Conservation (phyloP, 2,329 filamentous ascomycete genomes). For the Cladosporium sp. region DNA sequence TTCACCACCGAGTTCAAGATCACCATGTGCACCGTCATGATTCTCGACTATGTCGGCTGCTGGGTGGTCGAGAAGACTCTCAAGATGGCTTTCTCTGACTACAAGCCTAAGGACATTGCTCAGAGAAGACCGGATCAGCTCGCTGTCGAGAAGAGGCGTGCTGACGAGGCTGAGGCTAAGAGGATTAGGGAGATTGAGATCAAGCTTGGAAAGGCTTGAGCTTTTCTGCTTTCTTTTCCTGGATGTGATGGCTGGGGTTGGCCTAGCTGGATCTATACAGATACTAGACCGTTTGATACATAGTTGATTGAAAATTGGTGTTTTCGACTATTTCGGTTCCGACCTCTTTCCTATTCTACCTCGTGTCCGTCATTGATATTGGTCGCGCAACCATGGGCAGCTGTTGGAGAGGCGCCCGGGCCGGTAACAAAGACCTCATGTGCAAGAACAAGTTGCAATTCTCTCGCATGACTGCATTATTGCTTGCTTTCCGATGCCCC, state of each 20-base stretch:
- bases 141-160: slow-evolving; percentile 66
- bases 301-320: too few species aligned
- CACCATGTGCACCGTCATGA: slow-evolving; percentile 79
- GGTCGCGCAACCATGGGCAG: too few species aligned
- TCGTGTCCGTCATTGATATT: too few species aligned
- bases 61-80: slow-evolving; percentile 82
- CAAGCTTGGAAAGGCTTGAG: slow-evolving; percentile 28
- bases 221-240: neutral
- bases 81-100: slow-evolving; percentile 85
- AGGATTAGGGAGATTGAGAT: slow-evolving; percentile 36
- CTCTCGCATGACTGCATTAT: too few species aligned
- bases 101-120: slow-evolving; percentile 89
- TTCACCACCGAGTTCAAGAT: slow-evolving; percentile 86
- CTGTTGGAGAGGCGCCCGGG: too few species aligned
- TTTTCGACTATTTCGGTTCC: too few species aligned
- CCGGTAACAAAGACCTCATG: too few species aligned
- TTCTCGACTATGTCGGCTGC: slow-evolving; percentile 81
- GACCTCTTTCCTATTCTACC: too few species aligned
- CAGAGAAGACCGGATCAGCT: slow-evolving; percentile 81
- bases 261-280: neutral
- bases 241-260: neutral
- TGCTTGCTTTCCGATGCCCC: too few species aligned
- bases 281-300: neutral
- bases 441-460: too few species aligned
- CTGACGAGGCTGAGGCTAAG: slow-evolving; percentile 46